A percentile compares a stretch with the other conserved stretches of the same genome.
Evolutionary conservation across 2,329 filamentous ascomycete genomes (phyloP).

Genomic region (Trichoderma oligosporum): DNA sequence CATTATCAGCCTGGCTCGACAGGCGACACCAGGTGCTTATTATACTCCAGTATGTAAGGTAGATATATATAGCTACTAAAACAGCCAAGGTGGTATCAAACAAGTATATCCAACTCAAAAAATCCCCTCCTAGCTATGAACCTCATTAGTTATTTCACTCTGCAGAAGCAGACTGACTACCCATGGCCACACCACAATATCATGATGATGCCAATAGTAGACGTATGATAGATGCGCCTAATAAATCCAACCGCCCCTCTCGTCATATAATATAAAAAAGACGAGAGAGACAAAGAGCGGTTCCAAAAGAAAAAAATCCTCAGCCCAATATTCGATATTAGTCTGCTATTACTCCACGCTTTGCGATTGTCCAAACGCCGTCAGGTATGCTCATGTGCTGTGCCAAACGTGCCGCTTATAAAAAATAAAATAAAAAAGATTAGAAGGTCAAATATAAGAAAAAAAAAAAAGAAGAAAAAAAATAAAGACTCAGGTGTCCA

Average conservation of each 20-base stretch:
- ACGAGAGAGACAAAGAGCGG: not conserved
- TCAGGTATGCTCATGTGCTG: conserved; percentile 12
- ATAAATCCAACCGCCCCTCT: not conserved
- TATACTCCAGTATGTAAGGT: not conserved
- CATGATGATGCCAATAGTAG: not conserved
- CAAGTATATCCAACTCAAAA: conserved; percentile 1
- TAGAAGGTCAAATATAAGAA: not conserved
- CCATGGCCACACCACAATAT: too few relatives aligned
- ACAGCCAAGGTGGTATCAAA: conserved; percentile 2
- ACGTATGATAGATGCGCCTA: not conserved
- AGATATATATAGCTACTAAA: conserved; percentile 6
- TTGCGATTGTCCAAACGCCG: conserved; percentile 12
- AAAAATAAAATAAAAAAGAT: not conserved
- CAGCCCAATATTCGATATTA: not conserved
- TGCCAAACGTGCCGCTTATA: conserved; percentile 24
- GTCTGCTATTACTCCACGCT: not conserved
- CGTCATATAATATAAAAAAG: not conserved
- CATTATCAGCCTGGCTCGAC: not conserved
- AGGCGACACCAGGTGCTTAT: not conserved
- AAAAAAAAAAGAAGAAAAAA: not conserved
- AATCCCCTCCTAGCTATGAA: not conserved
- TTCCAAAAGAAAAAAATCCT: not conserved
- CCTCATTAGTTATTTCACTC: not conserved
- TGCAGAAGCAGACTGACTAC: not conserved
- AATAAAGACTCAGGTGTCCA: too few relatives aligned